A percentile compares a stretch with the other conserved stretches of the same genome.
These are phyloP conservation scores for Gypsophila paniculata DNA, from an alignment of 179 eudicot species.

Conservation along the genomic window DNA sequence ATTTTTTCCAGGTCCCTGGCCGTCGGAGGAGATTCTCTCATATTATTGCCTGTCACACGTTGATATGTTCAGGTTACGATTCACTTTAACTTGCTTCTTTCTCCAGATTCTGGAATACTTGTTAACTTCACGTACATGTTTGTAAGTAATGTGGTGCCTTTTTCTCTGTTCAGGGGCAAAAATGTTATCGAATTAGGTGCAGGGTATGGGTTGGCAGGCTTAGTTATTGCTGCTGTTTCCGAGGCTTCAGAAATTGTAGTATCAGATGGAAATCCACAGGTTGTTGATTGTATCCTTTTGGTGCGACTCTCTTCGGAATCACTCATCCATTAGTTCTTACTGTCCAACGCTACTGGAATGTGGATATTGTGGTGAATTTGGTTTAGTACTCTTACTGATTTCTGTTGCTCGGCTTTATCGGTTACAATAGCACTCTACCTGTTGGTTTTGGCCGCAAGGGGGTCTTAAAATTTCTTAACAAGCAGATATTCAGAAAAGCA, in stretches of 20 bases:
- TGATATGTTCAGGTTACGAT: constrained; percentile 60
- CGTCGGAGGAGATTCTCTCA: constrained; percentile 90
- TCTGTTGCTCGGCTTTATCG: too few species aligned
- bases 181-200: constrained; percentile 82
- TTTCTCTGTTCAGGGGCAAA: constrained; percentile 46
- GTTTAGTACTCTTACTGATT: not conserved
- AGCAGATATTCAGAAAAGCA: constrained; percentile 73
- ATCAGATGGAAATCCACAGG: constrained; percentile 96
- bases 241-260: constrained; percentile 77
- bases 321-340: not conserved
- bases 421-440: not conserved
- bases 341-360: not conserved
- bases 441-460: not conserved
- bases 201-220: constrained; percentile 88
- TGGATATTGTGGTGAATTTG: not conserved
- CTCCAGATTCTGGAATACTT: not conserved
- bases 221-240: constrained; percentile 61
- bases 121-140: not conserved
- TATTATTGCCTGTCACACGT: constrained; percentile 67
- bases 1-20: constrained; percentile 70
- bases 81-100: not conserved
- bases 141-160: constrained; percentile 3
- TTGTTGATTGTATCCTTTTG: constrained; percentile 89
- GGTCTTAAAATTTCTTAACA: constrained; percentile 37
- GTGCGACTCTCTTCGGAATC: not conserved